Evolutionary conservation across 2,329 filamentous ascomycete genomes (phyloP).

Genomic region (Cladosporium halotolerans): DNA sequence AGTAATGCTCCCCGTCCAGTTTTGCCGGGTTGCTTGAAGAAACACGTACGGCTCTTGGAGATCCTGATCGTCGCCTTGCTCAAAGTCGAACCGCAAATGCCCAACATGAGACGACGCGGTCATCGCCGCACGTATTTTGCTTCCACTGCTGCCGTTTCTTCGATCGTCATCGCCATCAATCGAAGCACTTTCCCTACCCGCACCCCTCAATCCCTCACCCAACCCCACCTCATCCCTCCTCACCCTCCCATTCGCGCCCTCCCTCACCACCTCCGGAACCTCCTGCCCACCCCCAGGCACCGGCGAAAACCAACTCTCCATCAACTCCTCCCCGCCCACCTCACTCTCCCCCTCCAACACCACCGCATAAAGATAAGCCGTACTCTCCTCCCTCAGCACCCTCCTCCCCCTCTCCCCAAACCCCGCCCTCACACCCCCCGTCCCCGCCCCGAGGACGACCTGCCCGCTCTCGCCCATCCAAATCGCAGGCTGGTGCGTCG

Average conservation of each 20-base stretch:
- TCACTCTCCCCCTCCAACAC: slow-evolving; percentile 33
- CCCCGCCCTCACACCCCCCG: slow-evolving; percentile 27
- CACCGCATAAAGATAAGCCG: slow-evolving; percentile 44
- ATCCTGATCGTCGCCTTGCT: slow-evolving; percentile 8
- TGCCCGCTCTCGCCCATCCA: slow-evolving; percentile 49
- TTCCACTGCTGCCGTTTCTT: background rate
- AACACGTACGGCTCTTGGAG: slow-evolving; percentile 33
- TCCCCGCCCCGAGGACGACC: slow-evolving; percentile 38
- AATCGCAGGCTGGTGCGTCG: slow-evolving; percentile 47
- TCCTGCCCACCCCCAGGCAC: slow-evolving; percentile 38
- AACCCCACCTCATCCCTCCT: slow-evolving; percentile 17
- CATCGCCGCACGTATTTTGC: slow-evolving; percentile 31
- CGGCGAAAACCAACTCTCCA: slow-evolving; percentile 30
- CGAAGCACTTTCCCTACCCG: background rate
- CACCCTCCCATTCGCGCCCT: slow-evolving; percentile 38
- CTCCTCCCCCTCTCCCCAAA: slow-evolving; percentile 39
- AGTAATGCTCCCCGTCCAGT: slow-evolving; percentile 41
- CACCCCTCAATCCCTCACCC: background rate
- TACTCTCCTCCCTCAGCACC: slow-evolving; percentile 40
- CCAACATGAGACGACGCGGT: slow-evolving; percentile 40
- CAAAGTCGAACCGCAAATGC: slow-evolving; percentile 38
- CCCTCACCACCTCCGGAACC: slow-evolving; percentile 31
- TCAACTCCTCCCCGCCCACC: slow-evolving; percentile 26
- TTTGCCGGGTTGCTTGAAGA: slow-evolving; percentile 40
- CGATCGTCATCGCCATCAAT: background rate